Percentiles rank a stretch among this genome's conserved stretches.
Evolutionary conservation across 2,329 filamentous ascomycete species (phyloP).

Genomic region (Fusarium sp.): DNA sequence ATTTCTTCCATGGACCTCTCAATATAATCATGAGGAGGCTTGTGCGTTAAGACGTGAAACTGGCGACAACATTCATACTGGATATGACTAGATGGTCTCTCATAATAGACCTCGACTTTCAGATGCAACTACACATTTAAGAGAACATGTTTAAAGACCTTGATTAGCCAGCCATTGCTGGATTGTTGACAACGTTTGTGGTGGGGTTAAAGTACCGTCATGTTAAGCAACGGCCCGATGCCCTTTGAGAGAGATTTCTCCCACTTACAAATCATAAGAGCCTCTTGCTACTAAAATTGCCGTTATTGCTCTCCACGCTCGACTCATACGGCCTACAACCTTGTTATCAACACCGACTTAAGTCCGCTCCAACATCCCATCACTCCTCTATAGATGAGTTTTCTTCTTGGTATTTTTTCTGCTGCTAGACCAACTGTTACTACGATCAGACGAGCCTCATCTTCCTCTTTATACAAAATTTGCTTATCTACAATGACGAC

Average conservation of each 20-base stretch:
- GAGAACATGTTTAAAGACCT: not conserved
- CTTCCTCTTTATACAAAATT: conserved; percentile 9
- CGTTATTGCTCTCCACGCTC: conserved; percentile 30
- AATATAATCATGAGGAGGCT: not conserved
- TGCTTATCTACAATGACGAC: conserved; percentile 43
- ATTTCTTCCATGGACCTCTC: not conserved
- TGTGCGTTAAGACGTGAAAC: not conserved
- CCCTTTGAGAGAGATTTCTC: conserved; percentile 15
- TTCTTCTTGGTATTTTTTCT: conserved; percentile 21
- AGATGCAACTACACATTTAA: not conserved
- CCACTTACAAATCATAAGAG: conserved; percentile 41
- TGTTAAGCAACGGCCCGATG: conserved; percentile 31
- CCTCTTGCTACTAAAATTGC: not conserved
- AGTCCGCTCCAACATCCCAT: not conserved
- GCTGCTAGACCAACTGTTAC: conserved; percentile 25
- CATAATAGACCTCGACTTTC: not conserved
- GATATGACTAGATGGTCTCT: not conserved
- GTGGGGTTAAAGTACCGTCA: conserved; percentile 30
- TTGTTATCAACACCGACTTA: not conserved
- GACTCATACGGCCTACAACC: conserved; percentile 35
- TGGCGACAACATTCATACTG: not conserved
- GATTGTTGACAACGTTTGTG: not conserved
- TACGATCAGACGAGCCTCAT: conserved; percentile 12
- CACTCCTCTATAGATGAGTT: conserved; percentile 33
- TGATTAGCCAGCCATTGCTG: not conserved